Evolutionary conservation across 2,329 filamentous ascomycete species (phyloP), one percentile per base, ranked within the genome.

Genomic region (Fusarium succisae): DNA sequence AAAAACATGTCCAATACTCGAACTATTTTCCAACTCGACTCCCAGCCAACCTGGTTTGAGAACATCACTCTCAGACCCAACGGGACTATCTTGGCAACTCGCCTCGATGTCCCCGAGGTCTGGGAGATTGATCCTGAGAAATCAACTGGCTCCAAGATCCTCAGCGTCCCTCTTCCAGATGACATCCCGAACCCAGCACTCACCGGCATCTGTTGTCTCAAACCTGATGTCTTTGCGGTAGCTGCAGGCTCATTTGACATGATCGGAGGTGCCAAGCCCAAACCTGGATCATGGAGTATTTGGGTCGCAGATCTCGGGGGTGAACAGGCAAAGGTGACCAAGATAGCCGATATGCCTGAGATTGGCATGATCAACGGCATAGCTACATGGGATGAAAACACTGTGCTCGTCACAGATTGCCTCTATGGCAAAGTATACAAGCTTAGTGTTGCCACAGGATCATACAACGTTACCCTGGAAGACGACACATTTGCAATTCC

Each of bases 21-120:
- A 37, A 76, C 74, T 15, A 30, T 76, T 24, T 75, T 75, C 37
- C 72, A 73, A 12, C 74, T 76, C 48, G 38, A 62, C 18, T 54
- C 59, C 13, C 59, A 75, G 13, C 72, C 74, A 61, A 75, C 72
- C 30, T 76, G 74, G 74, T 76, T 76, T 30, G 74, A 76, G 32
- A 76, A 77, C 45, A 75, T 77, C 24, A n/a, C 57, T 26, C 69
- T 95, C 94, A 20, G 65, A 10, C 55, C 72, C 18, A 64, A 64
- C 10, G 72, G 74, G 28, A 66, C 28, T 20, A 35, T 77, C 47
- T 32, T 77, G 6, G 58, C 64, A 26, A 76, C 75, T 44, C 75
- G 74, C 20, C 70, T 77, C 4, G 74, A 77, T 38, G 45, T 72
- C 24, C 72, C 74, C 5, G 75, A 76, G 54, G 45, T 76, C 13